phyloP scores from a whole-genome alignment of 2,329 filamentous ascomycete genomes.

The Aspergillus flavus region DNA sequence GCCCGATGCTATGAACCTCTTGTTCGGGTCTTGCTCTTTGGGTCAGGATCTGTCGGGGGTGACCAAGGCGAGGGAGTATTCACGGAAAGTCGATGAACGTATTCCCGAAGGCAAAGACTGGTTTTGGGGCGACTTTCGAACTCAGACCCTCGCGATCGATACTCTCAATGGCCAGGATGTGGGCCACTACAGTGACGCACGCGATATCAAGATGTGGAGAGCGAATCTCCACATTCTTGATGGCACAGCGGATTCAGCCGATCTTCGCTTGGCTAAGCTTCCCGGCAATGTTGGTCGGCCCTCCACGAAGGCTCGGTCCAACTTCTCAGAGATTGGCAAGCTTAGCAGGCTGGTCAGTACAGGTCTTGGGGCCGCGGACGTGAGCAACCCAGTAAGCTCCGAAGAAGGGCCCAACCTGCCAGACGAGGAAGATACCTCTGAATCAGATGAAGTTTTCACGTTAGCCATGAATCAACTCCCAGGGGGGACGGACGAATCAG shows the following conservation, averaged over 20 bases:
- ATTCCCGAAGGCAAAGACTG: conserved; percentile 52
- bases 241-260: conserved; percentile 30
- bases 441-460: conserved; percentile 19
- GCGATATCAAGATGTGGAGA: conserved; percentile 51
- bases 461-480: conserved; percentile 21
- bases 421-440: conserved; percentile 14
- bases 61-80: conserved; percentile 51
- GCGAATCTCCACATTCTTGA: conserved; percentile 50
- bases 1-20: conserved; percentile 50
- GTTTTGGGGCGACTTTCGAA: conserved; percentile 61
- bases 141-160: conserved; percentile 58
- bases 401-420: conserved; percentile 14
- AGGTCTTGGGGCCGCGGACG: conserved; percentile 34
- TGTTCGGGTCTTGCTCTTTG: conserved; percentile 45
- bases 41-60: conserved; percentile 52
- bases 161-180: conserved; percentile 58
- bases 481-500: conserved; percentile 32
- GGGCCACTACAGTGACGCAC: conserved; percentile 47
- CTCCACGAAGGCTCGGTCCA: conserved; percentile 21
- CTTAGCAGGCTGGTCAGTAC: conserved; percentile 44
- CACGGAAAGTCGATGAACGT: conserved; percentile 50
- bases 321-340: conserved; percentile 38
- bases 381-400: conserved; percentile 30
- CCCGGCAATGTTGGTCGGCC: conserved; percentile 31
- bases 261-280: conserved; percentile 32